Evolutionary conservation across 176 grass and related monocot species (phyloP).

Genomic region (Oryza coarctata): DNA sequence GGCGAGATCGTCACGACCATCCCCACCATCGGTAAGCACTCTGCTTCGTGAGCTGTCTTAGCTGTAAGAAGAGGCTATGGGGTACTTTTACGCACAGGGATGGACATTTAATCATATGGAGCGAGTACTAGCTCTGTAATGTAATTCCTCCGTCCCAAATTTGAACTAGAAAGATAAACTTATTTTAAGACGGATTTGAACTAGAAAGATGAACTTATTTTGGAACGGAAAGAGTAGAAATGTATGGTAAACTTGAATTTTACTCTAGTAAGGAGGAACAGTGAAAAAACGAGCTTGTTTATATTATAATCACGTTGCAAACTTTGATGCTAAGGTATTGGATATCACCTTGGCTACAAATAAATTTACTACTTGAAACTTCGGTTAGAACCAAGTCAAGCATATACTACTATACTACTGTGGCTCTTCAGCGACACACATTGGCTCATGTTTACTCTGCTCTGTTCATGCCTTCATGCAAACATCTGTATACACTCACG

Average conservation of each 20-base stretch:
- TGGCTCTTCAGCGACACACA: neutral
- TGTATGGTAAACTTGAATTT: neutral
- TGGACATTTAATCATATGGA: neutral
- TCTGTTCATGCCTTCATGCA: neutral
- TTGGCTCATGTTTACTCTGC: neutral
- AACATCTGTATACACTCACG: neutral
- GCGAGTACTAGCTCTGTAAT: neutral
- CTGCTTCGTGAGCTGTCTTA: neutral
- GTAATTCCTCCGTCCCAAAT: no score
- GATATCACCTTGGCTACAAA: neutral
- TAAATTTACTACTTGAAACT: neutral
- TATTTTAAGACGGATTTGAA: no score
- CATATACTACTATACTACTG: neutral
- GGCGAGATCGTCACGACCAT: conserved; percentile 93
- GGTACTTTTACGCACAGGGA: neutral
- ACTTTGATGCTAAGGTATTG: neutral
- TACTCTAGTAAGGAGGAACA: neutral
- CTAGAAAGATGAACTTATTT: no score
- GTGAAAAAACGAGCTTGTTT: neutral
- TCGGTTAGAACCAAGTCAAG: neutral
- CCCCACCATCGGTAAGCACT: conserved; percentile 73
- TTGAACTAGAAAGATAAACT: no score
- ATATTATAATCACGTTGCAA: neutral
- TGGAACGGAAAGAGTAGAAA: no score
- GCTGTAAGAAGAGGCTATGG: neutral